phyloP scores from a whole-genome alignment of 345 rosid species.

The Arabis hirsuta region DNA sequence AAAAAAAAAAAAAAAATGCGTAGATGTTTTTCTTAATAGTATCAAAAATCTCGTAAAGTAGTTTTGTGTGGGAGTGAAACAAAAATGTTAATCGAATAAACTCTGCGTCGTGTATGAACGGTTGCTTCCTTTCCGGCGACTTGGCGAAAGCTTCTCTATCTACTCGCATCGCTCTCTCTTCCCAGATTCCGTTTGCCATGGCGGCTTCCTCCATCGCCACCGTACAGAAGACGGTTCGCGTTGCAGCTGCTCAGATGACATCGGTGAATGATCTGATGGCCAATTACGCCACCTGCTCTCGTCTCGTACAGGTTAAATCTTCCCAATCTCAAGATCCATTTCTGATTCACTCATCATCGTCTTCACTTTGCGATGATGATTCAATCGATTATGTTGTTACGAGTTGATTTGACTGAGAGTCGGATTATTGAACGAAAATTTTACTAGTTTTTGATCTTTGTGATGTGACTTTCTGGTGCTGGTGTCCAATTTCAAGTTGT shows the following conservation, averaged over 20 bases:
- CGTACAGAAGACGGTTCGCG: conserved; percentile 65
- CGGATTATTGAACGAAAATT: not conserved
- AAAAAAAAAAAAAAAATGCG: too few relatives aligned
- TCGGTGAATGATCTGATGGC: conserved; percentile 79
- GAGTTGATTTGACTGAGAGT: not conserved
- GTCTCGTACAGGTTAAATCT: conserved; percentile 68
- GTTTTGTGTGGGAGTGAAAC: too few relatives aligned
- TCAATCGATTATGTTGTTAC: not conserved
- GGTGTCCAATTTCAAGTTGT: too few relatives aligned
- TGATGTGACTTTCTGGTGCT: not conserved
- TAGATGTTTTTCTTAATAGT: too few relatives aligned
- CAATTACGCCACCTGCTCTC: conserved; percentile 87
- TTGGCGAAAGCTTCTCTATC: conserved; percentile 18
- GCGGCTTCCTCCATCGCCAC: conserved; percentile 40
- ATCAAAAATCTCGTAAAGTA: too few relatives aligned
- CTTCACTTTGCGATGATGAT: not conserved
- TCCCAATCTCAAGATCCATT: not conserved
- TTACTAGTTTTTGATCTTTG: too few relatives aligned
- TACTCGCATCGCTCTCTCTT: conserved; percentile 28
- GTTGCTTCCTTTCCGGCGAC: conserved; percentile 13
- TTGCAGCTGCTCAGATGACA: conserved; percentile 98
- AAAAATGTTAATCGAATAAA: too few relatives aligned
- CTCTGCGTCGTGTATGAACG: conserved; percentile 20
- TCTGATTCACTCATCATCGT: not conserved
- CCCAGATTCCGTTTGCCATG: conserved; percentile 27